phyloP scores from a whole-genome alignment of 1,284 basidiomycete genomes.

The Bondarzewia mesenterica region DNA sequence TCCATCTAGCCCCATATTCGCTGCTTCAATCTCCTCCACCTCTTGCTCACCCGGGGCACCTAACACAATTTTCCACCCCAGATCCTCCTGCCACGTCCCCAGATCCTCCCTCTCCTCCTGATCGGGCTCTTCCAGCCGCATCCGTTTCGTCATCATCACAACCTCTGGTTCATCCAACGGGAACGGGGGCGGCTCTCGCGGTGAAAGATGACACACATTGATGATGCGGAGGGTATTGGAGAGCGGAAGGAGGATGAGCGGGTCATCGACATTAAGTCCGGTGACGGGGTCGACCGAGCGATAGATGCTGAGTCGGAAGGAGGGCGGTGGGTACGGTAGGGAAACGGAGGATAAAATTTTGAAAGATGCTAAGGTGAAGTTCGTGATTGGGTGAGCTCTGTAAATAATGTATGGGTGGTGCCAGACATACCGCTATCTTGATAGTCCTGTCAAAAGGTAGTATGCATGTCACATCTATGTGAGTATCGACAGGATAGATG shows the following conservation, averaged over 20 bases:
- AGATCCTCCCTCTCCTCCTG: background rate
- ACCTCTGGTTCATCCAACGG: background rate
- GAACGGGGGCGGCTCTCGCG: background rate
- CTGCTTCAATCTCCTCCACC: background rate
- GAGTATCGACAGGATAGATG: conserved; percentile 6
- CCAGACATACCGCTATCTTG: conserved; percentile 51
- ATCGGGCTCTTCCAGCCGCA: background rate
- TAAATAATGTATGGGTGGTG: background rate
- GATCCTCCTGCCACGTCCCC: background rate
- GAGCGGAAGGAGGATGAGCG: conserved; percentile 40
- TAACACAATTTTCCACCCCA: background rate
- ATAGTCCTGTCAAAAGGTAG: conserved; percentile 43
- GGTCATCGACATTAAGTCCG: conserved; percentile 30
- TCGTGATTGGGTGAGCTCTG: too few relatives aligned
- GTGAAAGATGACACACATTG: background rate
- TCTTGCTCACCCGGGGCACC: background rate
- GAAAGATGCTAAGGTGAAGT: conserved; percentile 41
- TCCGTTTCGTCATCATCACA: background rate
- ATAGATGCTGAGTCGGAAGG: background rate
- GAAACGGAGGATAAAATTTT: conserved; percentile 45
- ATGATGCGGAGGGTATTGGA: conserved; percentile 31
- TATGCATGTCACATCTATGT: background rate
- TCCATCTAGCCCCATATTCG: background rate
- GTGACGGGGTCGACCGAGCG: background rate
- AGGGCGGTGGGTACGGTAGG: conserved; percentile 26